Percentiles rank a stretch among this genome's conserved stretches.
phyloP scores from a whole-genome alignment of 1,284 basidiomycete genomes.

The Irpex sp. region DNA sequence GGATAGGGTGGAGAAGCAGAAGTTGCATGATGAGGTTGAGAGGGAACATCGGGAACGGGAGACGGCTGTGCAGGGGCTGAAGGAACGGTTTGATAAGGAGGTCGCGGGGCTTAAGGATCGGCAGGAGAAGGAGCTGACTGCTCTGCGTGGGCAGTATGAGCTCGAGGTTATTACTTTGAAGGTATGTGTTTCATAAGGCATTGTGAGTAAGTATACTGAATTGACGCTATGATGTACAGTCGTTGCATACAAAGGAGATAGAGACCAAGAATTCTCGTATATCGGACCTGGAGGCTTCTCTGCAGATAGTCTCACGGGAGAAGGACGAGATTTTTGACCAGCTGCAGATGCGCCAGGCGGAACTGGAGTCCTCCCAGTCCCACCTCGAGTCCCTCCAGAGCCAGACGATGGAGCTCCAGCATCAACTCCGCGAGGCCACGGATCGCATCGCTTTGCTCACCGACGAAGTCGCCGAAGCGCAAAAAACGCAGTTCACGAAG shows the following conservation, averaged over 20 bases:
- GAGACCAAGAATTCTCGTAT: slow-evolving; percentile 62
- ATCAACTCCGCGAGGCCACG: slow-evolving; percentile 76
- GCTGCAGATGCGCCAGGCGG: slow-evolving; percentile 81
- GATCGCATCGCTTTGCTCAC: slow-evolving; percentile 69
- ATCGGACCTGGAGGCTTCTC: slow-evolving; percentile 62
- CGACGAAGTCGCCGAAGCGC: slow-evolving; percentile 69
- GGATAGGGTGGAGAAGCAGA: slow-evolving; percentile 57
- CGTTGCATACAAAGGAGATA: slow-evolving; percentile 66
- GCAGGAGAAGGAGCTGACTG: slow-evolving; percentile 70
- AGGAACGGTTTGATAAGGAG: slow-evolving; percentile 78
- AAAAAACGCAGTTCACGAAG: slow-evolving; percentile 50
- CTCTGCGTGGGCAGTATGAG: slow-evolving; percentile 70
- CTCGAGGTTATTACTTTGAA: slow-evolving; percentile 72
- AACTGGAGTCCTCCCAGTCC: slow-evolving; percentile 77
- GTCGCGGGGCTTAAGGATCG: slow-evolving; percentile 56
- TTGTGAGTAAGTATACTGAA: not conserved
- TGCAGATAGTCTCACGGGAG: slow-evolving; percentile 64
- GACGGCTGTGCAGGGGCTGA: slow-evolving; percentile 60
- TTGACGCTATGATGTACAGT: slow-evolving; percentile 39
- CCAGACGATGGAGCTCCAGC: slow-evolving; percentile 80
- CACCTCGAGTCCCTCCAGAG: slow-evolving; percentile 72
- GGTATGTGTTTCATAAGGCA: slow-evolving; percentile 49
- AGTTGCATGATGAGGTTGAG: slow-evolving; percentile 58
- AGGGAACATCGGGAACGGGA: slow-evolving; percentile 64
- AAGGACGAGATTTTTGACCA: slow-evolving; percentile 82